Percentiles rank a stretch among this genome's conserved stretches.
phyloP scores from a whole-genome alignment of 1,139 yeast species.

The Wickerhamomyces sp. region DNA sequence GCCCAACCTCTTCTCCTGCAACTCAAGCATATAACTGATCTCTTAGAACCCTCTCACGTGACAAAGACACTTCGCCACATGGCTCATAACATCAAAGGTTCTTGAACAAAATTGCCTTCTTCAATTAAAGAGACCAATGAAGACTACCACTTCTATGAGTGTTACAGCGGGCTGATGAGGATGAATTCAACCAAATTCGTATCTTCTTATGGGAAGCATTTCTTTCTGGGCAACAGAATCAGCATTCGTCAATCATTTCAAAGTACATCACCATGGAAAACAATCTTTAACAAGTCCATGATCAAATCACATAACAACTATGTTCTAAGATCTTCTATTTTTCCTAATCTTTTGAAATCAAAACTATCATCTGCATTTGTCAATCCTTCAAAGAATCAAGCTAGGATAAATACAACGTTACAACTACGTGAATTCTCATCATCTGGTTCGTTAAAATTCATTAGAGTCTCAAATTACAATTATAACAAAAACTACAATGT shows the following conservation, averaged over 20 bases:
- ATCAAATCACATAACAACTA: background rate
- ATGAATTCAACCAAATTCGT: slow-evolving; percentile 1
- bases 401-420: background rate
- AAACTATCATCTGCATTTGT: background rate
- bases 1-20: too few relatives aligned
- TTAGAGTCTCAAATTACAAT: slow-evolving; percentile 16
- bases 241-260: background rate
- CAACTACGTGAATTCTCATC: slow-evolving; percentile 14
- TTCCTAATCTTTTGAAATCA: background rate
- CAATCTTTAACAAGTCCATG: too few relatives aligned
- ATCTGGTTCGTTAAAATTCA: slow-evolving; percentile 9
- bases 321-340: background rate
- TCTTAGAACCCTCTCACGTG: too few relatives aligned
- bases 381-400: background rate
- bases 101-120: too few relatives aligned
- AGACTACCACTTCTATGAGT: too few relatives aligned
- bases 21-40: too few relatives aligned
- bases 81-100: too few relatives aligned
- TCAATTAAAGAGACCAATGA: too few relatives aligned
- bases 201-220: slow-evolving; percentile 8
- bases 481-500: slow-evolving; percentile 19
- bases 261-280: background rate
- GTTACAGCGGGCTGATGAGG: background rate
- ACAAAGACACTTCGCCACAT: too few relatives aligned
- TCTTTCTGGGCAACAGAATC: slow-evolving; percentile 17